A percentile compares a stretch with the other conserved stretches of the same genome.
phyloP scores from a whole-genome alignment of 176 grass and related monocot genomes.

The Chloris gayana region DNA sequence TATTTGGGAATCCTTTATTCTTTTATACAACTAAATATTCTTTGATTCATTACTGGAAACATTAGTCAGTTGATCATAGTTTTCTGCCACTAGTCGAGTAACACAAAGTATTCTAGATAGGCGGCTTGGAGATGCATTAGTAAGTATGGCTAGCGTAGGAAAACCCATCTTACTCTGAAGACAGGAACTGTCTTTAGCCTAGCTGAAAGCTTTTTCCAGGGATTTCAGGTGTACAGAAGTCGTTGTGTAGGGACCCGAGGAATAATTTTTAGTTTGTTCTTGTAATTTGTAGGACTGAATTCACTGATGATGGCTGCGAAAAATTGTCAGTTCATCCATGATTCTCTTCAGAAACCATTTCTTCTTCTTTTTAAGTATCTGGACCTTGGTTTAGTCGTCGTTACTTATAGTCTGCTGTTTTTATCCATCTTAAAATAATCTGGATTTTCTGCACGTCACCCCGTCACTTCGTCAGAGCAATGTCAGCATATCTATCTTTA shows the following conservation, averaged over 20 bases:
- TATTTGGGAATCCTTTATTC: conserved; percentile 30
- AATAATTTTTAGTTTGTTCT: conserved; percentile 16
- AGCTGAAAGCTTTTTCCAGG: conserved; percentile 10
- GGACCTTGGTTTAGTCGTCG: no score
- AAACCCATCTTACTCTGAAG: conserved; percentile 9
- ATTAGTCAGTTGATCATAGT: conserved; percentile 37
- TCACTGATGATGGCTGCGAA: not conserved
- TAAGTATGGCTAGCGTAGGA: conserved; percentile 31
- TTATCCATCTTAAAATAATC: not conserved
- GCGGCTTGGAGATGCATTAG: conserved; percentile 34
- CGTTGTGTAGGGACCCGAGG: conserved; percentile 27
- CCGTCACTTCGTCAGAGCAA: no score
- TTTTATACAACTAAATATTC: conserved; percentile 38
- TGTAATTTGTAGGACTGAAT: conserved; percentile 23
- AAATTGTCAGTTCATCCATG: not conserved
- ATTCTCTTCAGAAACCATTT: not conserved
- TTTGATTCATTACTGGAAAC: conserved; percentile 38
- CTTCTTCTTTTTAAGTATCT: not conserved
- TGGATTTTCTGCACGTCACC: not conserved
- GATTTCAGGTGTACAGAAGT: conserved; percentile 41
- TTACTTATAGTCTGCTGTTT: no score
- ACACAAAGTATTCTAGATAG: conserved; percentile 40
- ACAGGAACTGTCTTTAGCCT: conserved; percentile 9
- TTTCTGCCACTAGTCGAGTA: conserved; percentile 43
- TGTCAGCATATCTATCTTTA: not conserved